These are phyloP conservation scores for Boletus eberwhitei DNA, from an alignment of 768 basidiomycete genomes.

Conservation along the genomic window DNA sequence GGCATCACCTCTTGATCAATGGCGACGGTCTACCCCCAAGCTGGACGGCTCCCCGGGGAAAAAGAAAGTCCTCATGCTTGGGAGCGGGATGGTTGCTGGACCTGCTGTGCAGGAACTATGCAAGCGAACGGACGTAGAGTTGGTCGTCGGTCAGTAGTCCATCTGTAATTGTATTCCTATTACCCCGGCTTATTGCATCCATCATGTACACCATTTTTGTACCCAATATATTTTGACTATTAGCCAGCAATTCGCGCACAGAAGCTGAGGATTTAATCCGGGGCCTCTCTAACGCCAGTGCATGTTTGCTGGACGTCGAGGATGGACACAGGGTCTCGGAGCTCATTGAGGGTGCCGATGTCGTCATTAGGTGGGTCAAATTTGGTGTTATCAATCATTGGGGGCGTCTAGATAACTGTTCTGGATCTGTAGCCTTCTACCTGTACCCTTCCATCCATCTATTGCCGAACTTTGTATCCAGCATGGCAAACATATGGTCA, in stretches of 20 bases:
- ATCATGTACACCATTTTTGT: neutral
- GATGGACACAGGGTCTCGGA: conserved; percentile 43
- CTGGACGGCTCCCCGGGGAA: conserved; percentile 29
- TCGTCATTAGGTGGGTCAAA: conserved; percentile 75
- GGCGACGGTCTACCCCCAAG: conserved; percentile 24
- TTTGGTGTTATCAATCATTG: neutral
- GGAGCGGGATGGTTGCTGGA: conserved; percentile 94
- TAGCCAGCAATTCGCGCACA: conserved; percentile 68
- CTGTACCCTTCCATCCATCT: conserved; percentile 65
- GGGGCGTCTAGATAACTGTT: neutral
- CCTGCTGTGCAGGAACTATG: conserved; percentile 80
- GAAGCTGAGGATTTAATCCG: conserved; percentile 52
- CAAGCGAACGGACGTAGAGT: conserved; percentile 55
- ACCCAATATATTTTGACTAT: neutral
- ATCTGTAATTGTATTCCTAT: conserved; percentile 8
- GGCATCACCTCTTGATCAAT: conserved; percentile 45
- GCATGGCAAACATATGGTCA: conserved; percentile 73
- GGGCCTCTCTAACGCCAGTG: conserved; percentile 49
- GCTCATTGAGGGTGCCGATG: conserved; percentile 64
- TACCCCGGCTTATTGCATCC: conserved; percentile 12
- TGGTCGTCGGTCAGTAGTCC: conserved; percentile 68
- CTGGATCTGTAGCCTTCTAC: conserved; percentile 58
- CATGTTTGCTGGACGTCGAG: conserved; percentile 57
- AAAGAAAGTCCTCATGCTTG: conserved; percentile 76
- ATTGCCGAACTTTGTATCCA: conserved; percentile 74